phyloP scores from a whole-genome alignment of 208 protist species.

The Leishmania turanica region DNA sequence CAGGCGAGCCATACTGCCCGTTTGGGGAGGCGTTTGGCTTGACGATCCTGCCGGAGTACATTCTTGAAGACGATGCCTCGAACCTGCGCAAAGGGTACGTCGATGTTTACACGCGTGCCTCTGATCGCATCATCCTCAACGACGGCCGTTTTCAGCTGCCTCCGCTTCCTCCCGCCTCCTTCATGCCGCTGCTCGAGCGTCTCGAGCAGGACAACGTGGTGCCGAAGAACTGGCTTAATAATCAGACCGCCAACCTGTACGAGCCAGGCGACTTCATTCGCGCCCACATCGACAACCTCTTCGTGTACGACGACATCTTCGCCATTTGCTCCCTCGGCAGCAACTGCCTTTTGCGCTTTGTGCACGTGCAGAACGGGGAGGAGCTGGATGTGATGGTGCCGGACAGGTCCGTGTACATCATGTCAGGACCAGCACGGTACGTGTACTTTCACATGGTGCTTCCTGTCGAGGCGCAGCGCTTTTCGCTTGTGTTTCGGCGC shows the following conservation, averaged over 20 bases:
- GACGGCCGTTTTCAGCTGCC: conserved; percentile 90
- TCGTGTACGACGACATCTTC: conserved; percentile 92
- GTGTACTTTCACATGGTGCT: conserved; percentile 93
- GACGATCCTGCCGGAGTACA: conserved; percentile 84
- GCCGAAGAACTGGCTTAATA: conserved; percentile 82
- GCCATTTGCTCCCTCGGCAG: conserved; percentile 78
- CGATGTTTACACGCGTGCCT: conserved; percentile 81
- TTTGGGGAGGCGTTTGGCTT: conserved; percentile 89
- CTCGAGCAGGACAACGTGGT: conserved; percentile 82
- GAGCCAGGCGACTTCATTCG: conserved; percentile 89
- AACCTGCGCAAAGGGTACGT: conserved; percentile 79
- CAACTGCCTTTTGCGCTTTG: conserved; percentile 82
- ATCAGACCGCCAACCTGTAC: conserved; percentile 91
- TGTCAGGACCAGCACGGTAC: conserved; percentile 86
- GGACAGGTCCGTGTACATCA: conserved; percentile 84
- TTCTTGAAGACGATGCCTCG: conserved; percentile 64
- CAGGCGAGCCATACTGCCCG: conserved; percentile 80
- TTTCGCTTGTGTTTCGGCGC: conserved; percentile 84
- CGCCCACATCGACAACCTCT: conserved; percentile 91
- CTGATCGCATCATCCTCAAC: conserved; percentile 74
- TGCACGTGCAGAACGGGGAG: conserved; percentile 90
- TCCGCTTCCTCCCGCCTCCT: conserved; percentile 67
- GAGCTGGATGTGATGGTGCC: conserved; percentile 87
- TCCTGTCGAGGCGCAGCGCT: conserved; percentile 82
- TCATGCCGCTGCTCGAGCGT: conserved; percentile 69